Evolutionary conservation across 148 eudicot genomes (phyloP), one percentile per base, ranked within the genome.

Genomic region (Camellia granthamiana): DNA sequence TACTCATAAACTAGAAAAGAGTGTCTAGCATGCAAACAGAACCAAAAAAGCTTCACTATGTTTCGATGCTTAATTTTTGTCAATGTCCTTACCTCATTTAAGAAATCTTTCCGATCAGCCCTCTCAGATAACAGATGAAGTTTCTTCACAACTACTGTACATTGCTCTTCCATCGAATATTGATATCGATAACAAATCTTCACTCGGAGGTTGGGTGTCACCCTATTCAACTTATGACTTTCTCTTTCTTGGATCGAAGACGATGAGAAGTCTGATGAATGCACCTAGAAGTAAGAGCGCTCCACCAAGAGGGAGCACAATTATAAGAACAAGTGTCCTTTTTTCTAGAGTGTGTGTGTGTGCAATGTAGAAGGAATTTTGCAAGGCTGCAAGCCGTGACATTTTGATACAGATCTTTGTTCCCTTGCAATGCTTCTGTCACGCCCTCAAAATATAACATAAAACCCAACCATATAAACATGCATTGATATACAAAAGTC

Each of bases 61-160:
- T 87, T 87, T 11, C 89, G 69, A 56, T 87, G 87, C 21, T 87
- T 62, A 10, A 87, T 83, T 73, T 85, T 73, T 41, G 87, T 75
- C 23, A 87, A 23, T n/a, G 82, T 82, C 76, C 79, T 56, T 30
- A 88, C 82, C 72, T 88, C 88, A 11, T 81, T 71, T 79, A 83
- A 72, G 42, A 88, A 83, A 0, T 51, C 75, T 14, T 77, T 78
- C 3, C 11, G 49, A 52, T 75, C 63, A 64, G 38, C 83, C 58
- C 54, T 23, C 44, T 72, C 76, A 6, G 90, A 59, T 15, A 9
- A 51, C 6, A 81, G 73, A 64, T 78, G 76, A 21, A 88, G 85
- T 78, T 80, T 84, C 80, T 88, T 88, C 6, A 88, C 88, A 13
- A 87, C 88, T 85, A 9, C n/a, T n/a, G n/a, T n/a, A n/a, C n/a